Percentiles rank a stretch among this genome's conserved stretches.
Conservation (phyloP, 2,329 filamentous ascomycete genomes). For the Dactylellina haptotyla region DNA sequence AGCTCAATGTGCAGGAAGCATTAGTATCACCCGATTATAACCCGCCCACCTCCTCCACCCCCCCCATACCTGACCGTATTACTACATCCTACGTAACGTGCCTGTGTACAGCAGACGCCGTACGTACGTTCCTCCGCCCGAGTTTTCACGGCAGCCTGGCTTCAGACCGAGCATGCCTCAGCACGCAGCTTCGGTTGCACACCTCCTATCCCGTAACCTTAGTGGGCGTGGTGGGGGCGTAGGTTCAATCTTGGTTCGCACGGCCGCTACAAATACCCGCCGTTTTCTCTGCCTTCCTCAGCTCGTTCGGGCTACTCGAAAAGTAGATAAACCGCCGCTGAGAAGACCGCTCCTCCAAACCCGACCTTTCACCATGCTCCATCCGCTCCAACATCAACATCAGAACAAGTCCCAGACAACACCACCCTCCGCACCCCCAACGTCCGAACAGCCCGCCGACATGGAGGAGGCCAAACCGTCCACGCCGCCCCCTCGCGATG, state of each 20-base stretch:
- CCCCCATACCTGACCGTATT: too few species aligned
- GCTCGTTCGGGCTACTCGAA: neutral
- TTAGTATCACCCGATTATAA: conserved; percentile 49
- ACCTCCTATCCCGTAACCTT: conserved; percentile 35
- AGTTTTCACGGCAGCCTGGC: conserved; percentile 19
- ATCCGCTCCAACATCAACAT: conserved; percentile 28
- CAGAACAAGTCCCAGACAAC: conserved; percentile 22
- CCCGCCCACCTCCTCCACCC: conserved; percentile 13
- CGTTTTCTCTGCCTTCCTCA: conserved; percentile 10
- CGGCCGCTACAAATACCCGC: conserved; percentile 34
- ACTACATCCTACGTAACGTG: too few species aligned
- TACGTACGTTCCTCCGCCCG: neutral
- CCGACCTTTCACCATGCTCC: conserved; percentile 38
- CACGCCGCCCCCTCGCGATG: conserved; percentile 18
- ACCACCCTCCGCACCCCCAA: neutral
- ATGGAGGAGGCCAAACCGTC: neutral
- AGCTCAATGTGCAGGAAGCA: conserved; percentile 45
- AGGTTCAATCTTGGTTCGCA: conserved; percentile 23
- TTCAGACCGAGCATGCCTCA: conserved; percentile 40
- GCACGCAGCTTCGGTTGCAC: conserved; percentile 38
- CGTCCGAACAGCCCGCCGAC: too few species aligned
- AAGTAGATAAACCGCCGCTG: neutral
- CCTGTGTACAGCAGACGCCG: too few species aligned
- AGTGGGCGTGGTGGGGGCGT: conserved; percentile 23
- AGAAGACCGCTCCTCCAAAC: neutral